phyloP scores from a whole-genome alignment of 75 land plant species.

The Pseudotsuga menziesii region DNA sequence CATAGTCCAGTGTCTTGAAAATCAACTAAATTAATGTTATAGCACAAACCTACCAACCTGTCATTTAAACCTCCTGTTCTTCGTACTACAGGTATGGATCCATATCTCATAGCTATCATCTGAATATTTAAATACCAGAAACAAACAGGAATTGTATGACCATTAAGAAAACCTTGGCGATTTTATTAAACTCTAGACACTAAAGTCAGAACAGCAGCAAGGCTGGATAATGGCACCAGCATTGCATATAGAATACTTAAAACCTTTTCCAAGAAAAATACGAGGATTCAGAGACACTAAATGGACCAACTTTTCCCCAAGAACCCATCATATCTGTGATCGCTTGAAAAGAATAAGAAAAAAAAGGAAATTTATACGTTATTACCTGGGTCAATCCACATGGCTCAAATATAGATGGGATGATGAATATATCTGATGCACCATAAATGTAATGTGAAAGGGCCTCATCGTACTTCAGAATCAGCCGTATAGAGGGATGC shows the following conservation, averaged over 20 bases:
- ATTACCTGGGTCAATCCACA: constrained; percentile 97
- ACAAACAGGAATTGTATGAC: not conserved
- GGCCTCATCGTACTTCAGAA: constrained; percentile 89
- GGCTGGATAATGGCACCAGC: too few species aligned
- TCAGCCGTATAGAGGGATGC: constrained; percentile 65
- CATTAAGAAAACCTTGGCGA: too few species aligned
- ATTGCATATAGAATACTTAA: not conserved
- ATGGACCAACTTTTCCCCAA: not conserved
- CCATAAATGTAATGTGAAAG: constrained; percentile 88
- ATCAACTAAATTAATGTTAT: not conserved
- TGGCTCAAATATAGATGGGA: constrained; percentile 98
- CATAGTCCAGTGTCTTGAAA: not conserved
- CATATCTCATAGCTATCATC: constrained; percentile 99
- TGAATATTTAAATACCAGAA: constrained; percentile 29
- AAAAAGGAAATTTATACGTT: not conserved
- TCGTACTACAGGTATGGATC: constrained; percentile 84
- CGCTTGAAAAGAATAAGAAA: not conserved
- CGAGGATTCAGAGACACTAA: not conserved
- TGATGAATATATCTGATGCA: constrained; percentile 90
- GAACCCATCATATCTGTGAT: not conserved
- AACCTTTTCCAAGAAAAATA: not conserved
- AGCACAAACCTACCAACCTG: constrained; percentile 45
- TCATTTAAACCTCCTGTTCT: constrained; percentile 94
- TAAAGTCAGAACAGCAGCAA: too few species aligned
- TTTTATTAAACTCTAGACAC: too few species aligned